These are phyloP conservation scores for Phytophthora pseudosyringae DNA, from an alignment of 352 stramenopile species.

Conservation along the genomic window DNA sequence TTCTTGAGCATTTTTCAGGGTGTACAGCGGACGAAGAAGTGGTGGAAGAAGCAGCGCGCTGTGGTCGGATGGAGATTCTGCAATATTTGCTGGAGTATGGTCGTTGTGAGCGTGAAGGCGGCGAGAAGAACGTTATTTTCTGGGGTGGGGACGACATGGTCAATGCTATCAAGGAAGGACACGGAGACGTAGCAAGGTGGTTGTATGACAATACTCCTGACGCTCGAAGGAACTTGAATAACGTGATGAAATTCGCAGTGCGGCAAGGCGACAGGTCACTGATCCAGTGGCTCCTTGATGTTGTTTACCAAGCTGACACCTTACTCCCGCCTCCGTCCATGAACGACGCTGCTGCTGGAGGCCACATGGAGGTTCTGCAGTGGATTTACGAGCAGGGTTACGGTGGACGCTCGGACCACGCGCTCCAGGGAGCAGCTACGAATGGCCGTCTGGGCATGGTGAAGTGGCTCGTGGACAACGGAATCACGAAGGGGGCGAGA, in stretches of 20 bases:
- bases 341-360: constrained; percentile 16
- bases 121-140: constrained; percentile 6
- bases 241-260: constrained; percentile 7
- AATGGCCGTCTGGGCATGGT: constrained; percentile 17
- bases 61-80: constrained; percentile 18
- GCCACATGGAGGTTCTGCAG: constrained; percentile 16
- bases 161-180: constrained; percentile 8
- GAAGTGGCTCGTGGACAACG: constrained; percentile 10
- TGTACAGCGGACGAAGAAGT: constrained; percentile 21
- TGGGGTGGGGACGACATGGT: constrained; percentile 29
- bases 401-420: background rate
- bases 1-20: constrained; percentile 12
- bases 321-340: constrained; percentile 10
- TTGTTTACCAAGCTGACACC: constrained; percentile 4
- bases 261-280: background rate
- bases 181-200: constrained; percentile 8
- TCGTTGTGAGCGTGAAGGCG: background rate
- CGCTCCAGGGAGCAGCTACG: constrained; percentile 10
- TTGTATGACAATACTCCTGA: constrained; percentile 19
- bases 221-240: constrained; percentile 1
- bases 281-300: constrained; percentile 16
- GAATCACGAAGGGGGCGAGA: constrained; percentile 2
- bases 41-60: constrained; percentile 18
- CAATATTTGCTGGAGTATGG: constrained; percentile 15
- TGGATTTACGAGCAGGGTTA: constrained; percentile 17